A percentile compares a stretch with the other conserved stretches of the same genome.
Conservation (phyloP, 2,329 filamentous ascomycete species). For the Colletotrichum shisoi region DNA sequence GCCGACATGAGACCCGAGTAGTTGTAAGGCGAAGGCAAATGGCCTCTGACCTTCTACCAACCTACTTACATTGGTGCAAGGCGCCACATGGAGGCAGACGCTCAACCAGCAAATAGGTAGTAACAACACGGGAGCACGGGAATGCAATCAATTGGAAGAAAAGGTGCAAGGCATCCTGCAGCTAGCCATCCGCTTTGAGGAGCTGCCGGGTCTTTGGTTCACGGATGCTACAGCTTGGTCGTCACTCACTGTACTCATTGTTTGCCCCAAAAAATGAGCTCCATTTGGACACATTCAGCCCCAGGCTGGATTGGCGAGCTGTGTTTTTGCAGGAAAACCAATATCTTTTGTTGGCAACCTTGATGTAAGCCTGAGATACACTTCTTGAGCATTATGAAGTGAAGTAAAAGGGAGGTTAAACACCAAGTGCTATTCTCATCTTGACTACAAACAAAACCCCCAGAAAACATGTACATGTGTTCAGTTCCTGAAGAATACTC, state of each 20-base stretch:
- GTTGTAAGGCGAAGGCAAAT: not conserved
- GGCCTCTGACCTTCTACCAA: not conserved
- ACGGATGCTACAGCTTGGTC: not conserved
- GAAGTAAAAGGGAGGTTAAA: too few relatives aligned
- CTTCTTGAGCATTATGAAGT: not conserved
- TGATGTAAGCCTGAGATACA: not conserved
- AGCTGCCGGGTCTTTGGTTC: not conserved
- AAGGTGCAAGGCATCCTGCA: conserved; percentile 14
- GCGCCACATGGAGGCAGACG: not conserved
- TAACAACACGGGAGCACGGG: not conserved
- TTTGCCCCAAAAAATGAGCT: not conserved
- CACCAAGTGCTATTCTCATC: not conserved
- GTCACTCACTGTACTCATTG: not conserved
- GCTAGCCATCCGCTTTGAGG: conserved; percentile 1
- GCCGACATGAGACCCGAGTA: not conserved
- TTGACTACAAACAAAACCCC: not conserved
- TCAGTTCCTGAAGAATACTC: not conserved
- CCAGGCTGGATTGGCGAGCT: not conserved
- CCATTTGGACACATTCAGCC: not conserved
- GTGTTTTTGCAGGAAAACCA: not conserved
- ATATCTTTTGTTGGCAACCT: too few relatives aligned
- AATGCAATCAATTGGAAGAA: not conserved
- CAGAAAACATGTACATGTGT: not conserved
- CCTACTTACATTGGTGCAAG: not conserved
- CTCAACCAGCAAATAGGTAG: not conserved